These are phyloP conservation scores for Backusella australiensis DNA, from an alignment of 192 early-diverging fungal genomes.

Conservation along the genomic window DNA sequence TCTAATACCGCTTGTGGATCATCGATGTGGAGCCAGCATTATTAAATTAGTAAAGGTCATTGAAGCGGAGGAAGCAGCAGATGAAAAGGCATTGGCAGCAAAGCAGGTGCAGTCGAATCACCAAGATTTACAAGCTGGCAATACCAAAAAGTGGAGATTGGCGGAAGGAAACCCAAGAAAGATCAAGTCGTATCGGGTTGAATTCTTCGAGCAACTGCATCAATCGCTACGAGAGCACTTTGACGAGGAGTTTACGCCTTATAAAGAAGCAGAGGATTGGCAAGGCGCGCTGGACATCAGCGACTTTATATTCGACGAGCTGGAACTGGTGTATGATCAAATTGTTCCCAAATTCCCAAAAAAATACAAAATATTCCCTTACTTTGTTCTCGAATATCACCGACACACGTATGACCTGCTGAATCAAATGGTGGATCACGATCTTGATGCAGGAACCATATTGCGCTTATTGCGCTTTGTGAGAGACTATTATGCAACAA, in stretches of 20 bases:
- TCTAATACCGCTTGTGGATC: constrained; percentile 77
- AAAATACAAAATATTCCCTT: constrained; percentile 92
- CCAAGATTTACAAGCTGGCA: constrained; percentile 40
- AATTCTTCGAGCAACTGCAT: constrained; percentile 75
- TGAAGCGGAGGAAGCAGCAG: constrained; percentile 88
- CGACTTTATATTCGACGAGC: constrained; percentile 86
- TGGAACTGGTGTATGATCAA: constrained; percentile 86
- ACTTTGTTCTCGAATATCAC: constrained; percentile 96
- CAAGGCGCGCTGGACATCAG: constrained; percentile 58
- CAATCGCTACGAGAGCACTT: constrained; percentile 71
- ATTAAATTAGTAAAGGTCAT: constrained; percentile 93
- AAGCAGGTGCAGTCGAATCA: constrained; percentile 44
- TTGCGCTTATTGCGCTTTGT: constrained; percentile 85
- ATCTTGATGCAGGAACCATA: constrained; percentile 88
- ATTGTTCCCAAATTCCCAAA: constrained; percentile 86
- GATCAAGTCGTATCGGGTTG: constrained; percentile 74
- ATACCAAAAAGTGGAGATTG: constrained; percentile 40
- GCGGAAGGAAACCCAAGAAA: constrained; percentile 43
- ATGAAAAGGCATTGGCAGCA: constrained; percentile 65
- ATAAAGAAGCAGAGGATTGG: constrained; percentile 58
- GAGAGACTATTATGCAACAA: constrained; percentile 86
- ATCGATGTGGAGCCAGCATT: constrained; percentile 66
- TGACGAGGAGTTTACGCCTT: constrained; percentile 57
- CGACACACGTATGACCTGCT: constrained; percentile 82
- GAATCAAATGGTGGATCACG: constrained; percentile 66